phyloP scores from a whole-genome alignment of 2,329 filamentous ascomycete species.

The Didymella arachidicola region DNA sequence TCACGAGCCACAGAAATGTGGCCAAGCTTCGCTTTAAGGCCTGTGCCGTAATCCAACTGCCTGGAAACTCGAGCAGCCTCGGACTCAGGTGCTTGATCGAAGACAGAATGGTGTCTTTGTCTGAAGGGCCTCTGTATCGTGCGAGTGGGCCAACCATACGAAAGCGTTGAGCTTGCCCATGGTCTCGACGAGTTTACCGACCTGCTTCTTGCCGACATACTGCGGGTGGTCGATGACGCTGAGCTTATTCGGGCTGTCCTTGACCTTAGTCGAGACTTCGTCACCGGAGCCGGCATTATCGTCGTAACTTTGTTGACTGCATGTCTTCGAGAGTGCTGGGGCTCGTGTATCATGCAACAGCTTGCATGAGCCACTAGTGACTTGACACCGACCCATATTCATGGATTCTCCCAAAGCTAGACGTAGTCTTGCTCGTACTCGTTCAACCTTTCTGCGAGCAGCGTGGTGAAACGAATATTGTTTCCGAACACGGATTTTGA shows the following conservation, averaged over 20 bases:
- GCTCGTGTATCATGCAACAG: no score
- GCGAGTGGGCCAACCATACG: conserved; percentile 50
- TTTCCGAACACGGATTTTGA: neutral
- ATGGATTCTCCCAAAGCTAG: conserved; percentile 27
- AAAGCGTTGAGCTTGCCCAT: conserved; percentile 96
- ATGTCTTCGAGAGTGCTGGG: no score
- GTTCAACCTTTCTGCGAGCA: conserved; percentile 22
- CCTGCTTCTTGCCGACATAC: conserved; percentile 89
- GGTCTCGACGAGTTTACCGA: conserved; percentile 85
- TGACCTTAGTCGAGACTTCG: conserved; percentile 78
- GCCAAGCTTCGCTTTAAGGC: no score
- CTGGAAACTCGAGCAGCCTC: no score
- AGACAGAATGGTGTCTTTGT: conserved; percentile 72
- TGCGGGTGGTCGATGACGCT: conserved; percentile 87
- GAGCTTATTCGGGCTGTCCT: conserved; percentile 94
- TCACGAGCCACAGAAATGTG: no score
- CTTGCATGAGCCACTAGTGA: no score
- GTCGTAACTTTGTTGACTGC: conserved; percentile 15
- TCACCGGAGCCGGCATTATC: conserved; percentile 76
- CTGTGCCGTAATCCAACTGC: no score
- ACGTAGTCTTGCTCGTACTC: conserved; percentile 18
- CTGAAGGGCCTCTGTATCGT: conserved; percentile 56
- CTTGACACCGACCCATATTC: conserved; percentile 1
- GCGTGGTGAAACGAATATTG: conserved; percentile 8
- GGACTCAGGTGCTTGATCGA: no score